Base-by-base conservation (phyloP, 2,329 filamentous ascomycete genomes). In the Monosporascus sp. region DNA sequence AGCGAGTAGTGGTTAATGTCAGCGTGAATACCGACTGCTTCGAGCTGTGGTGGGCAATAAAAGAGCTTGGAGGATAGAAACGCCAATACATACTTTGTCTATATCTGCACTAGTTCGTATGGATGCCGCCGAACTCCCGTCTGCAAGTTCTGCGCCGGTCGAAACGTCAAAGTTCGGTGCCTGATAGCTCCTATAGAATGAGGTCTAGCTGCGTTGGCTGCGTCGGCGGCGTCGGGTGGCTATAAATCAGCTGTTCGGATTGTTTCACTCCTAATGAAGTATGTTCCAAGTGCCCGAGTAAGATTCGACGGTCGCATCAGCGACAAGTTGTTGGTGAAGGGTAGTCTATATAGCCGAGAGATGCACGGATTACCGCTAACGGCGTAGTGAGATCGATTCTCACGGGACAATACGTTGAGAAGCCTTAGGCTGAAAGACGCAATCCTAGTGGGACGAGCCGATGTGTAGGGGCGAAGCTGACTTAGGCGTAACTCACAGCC, bases 291-390 rank as follows among this genome's bases (percentile, higher is more conserved):
- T 18, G 2, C 22, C 25, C 14, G 11, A 46, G 20, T 17, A 7
- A 48, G 50, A 49, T 45, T 50, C 48, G 38, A 39, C 51, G 49
- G 47, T 51, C 51, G 49, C 49, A 46, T 51, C 47, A 46, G 45
- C 45, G 44, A 62, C 65, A 67, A 65, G 65, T 68, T 65, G 62
- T 59, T 56, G 51, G 62, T 60, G 59, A 53, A 57, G 61, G 62
- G 61, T 62, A 68, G 64, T 69, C 68, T 74, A 71, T 70, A 73
- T 72, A 71, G 57, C 51, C 51, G 56, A 57, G 53, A 49, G 48
- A 44, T 46, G 49, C 47, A 42, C 54, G 56, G 61, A 57, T 50
- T 57, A 56, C 57, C 57, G 51, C 57, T 60, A 61, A 59, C 55
- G 65, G 24, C 42, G 24, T 57, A 50, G 61, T 65, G 62, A 60